These are phyloP conservation scores for Aaosphaeria pasadenensis DNA, from an alignment of 2,329 filamentous ascomycete genomes.

Conservation along the genomic window DNA sequence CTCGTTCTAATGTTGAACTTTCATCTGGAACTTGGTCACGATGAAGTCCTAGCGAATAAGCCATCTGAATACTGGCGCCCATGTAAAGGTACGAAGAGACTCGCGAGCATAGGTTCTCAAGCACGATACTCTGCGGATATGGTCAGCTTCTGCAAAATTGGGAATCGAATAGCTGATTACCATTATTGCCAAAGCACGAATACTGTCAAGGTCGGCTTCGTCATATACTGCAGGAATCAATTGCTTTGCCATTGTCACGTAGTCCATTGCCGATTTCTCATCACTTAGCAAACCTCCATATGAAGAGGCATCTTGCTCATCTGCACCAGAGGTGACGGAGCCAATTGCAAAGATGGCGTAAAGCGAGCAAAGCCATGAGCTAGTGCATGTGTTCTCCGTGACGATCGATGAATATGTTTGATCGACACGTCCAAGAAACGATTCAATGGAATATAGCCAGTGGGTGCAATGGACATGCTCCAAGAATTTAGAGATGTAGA, in stretches of 20 bases:
- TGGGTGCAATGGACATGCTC: constrained; percentile 35
- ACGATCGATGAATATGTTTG: constrained; percentile 26
- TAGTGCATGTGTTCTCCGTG: constrained; percentile 8
- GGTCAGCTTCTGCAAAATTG: constrained; percentile 7
- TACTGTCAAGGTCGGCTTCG: constrained; percentile 36
- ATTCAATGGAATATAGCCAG: constrained; percentile 36
- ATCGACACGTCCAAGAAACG: constrained; percentile 28
- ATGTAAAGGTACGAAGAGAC: constrained; percentile 36
- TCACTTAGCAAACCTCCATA: constrained; percentile 7
- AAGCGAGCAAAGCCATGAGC: constrained; percentile 36
- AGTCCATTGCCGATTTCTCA: constrained; percentile 28
- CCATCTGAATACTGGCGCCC: constrained; percentile 35
- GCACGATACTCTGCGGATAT: constrained; percentile 24
- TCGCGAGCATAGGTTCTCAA: constrained; percentile 33
- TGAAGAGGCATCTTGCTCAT: neutral
- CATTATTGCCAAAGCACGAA: constrained; percentile 33
- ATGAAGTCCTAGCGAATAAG: constrained; percentile 35
- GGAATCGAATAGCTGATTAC: constrained; percentile 9
- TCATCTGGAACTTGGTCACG: constrained; percentile 30
- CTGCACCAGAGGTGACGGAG: constrained; percentile 18
- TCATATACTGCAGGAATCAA: constrained; percentile 32
- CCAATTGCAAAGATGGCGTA: constrained; percentile 36
- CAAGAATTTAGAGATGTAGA: constrained; percentile 32
- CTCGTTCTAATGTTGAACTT: constrained; percentile 23
- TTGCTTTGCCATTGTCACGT: constrained; percentile 31